phyloP scores from a whole-genome alignment of 2,329 filamentous ascomycete species.

The Botrytis aclada region DNA sequence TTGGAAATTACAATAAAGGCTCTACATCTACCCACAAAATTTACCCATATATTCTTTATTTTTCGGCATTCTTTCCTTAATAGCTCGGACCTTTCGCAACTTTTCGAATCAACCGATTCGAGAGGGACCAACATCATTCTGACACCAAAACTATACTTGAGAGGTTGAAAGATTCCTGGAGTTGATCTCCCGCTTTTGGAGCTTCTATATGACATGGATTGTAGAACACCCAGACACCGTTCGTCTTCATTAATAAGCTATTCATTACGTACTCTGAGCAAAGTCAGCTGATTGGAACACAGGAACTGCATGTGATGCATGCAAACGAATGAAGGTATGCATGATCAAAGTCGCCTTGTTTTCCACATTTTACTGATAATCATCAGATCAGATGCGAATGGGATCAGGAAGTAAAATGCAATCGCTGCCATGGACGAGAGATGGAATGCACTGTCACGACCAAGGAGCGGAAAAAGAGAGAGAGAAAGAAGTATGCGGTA shows the following conservation, averaged over 20 bases:
- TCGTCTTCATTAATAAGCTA: not conserved
- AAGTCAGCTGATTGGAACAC: slow-evolving; percentile 18
- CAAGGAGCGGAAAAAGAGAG: slow-evolving; percentile 30
- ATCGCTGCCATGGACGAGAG: slow-evolving; percentile 26
- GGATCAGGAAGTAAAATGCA: slow-evolving; percentile 26
- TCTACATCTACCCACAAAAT: not conserved
- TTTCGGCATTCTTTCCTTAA: not conserved
- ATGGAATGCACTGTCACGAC: slow-evolving; percentile 29
- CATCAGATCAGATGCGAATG: slow-evolving; percentile 31
- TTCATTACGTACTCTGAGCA: not conserved
- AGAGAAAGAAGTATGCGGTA: slow-evolving; percentile 26
- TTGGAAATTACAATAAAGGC: not conserved
- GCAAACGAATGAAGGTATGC: slow-evolving; percentile 32
- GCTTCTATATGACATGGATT: not conserved
- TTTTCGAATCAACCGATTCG: not conserved
- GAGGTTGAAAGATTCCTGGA: not conserved
- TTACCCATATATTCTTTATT: not conserved
- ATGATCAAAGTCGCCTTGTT: slow-evolving; percentile 8
- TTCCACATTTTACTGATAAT: not conserved
- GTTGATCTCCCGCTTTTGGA: not conserved
- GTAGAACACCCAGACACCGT: slow-evolving; percentile 12
- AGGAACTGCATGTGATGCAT: slow-evolving; percentile 32
- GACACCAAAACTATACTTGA: not conserved
- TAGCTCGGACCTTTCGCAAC: not conserved
- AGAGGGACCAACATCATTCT: not conserved